These are phyloP conservation scores for Leptographium wingfieldii DNA, from an alignment of 2,329 filamentous ascomycete genomes.

Conservation along the genomic window DNA sequence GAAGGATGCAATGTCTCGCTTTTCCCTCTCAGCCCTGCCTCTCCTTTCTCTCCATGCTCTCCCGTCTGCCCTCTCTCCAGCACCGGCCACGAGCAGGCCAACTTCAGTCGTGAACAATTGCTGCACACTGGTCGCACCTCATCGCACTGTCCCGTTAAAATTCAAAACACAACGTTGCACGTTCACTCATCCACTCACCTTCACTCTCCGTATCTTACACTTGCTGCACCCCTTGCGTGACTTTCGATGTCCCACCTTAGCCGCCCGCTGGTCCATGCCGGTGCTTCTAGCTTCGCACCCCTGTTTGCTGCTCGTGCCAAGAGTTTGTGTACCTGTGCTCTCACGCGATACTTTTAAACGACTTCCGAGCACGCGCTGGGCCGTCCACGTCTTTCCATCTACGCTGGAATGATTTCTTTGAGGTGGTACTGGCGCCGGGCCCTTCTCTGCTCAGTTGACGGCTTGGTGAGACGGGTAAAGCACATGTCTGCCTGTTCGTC, in stretches of 20 bases:
- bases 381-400: too few species aligned
- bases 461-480: too few species aligned
- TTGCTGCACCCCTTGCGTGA: constrained; percentile 19
- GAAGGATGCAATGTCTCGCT: background rate
- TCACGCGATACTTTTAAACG: too few species aligned
- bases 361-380: too few species aligned
- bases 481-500: too few species aligned
- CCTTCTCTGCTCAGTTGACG: too few species aligned
- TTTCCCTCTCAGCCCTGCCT: background rate
- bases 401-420: too few species aligned
- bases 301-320: too few species aligned
- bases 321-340: too few species aligned
- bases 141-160: constrained; percentile 12
- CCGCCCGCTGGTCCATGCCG: constrained; percentile 1
- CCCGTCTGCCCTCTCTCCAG: background rate
- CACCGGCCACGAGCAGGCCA: constrained; percentile 14
- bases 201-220: constrained; percentile 19
- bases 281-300: too few species aligned
- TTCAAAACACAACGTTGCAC: background rate
- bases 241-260: constrained; percentile 19
- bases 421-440: too few species aligned
- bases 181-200: constrained; percentile 9
- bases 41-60: background rate
- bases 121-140: constrained; percentile 15
- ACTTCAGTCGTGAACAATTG: constrained; percentile 15